phyloP scores from a whole-genome alignment of 2,329 filamentous ascomycete species.

The Myriosclerotinia scirpicola region DNA sequence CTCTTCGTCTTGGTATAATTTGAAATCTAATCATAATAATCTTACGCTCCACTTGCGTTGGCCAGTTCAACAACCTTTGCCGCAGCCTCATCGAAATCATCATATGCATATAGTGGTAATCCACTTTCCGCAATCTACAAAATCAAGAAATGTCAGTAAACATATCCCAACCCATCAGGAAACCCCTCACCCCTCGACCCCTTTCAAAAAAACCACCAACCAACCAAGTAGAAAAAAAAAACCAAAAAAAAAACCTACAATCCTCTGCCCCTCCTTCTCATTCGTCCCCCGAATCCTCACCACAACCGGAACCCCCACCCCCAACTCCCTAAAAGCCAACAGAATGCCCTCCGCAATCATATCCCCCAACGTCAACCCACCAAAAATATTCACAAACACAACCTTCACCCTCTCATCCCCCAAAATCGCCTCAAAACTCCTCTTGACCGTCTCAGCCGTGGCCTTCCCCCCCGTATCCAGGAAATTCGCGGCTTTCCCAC shows the following conservation, averaged over 20 bases:
- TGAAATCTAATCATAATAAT: too few species aligned
- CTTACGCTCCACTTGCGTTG: conserved; percentile 29
- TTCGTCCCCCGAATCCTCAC: conserved; percentile 75
- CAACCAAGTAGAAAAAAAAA: background rate
- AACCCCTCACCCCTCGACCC: too few species aligned
- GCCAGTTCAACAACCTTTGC: conserved; percentile 63
- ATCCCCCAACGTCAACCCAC: conserved; percentile 61
- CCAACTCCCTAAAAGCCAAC: conserved; percentile 68
- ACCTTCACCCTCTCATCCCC: conserved; percentile 70
- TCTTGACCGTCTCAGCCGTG: conserved; percentile 76
- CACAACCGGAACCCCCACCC: conserved; percentile 69
- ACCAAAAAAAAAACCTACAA: conserved; percentile 46
- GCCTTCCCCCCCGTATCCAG: conserved; percentile 89
- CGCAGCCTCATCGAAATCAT: conserved; percentile 73
- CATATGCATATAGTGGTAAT: conserved; percentile 67
- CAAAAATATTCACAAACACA: conserved; percentile 71
- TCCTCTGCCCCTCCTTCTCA: conserved; percentile 66
- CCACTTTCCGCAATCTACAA: conserved; percentile 62
- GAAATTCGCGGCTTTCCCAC: conserved; percentile 76
- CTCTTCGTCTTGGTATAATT: too few species aligned
- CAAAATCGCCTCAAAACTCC: conserved; percentile 72
- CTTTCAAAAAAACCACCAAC: background rate
- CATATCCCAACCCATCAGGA: background rate
- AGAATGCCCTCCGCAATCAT: conserved; percentile 80
- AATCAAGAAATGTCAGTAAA: background rate